These are phyloP conservation scores for Striga hermonthica DNA, from an alignment of 305 asterid genomes.

Conservation along the genomic window DNA sequence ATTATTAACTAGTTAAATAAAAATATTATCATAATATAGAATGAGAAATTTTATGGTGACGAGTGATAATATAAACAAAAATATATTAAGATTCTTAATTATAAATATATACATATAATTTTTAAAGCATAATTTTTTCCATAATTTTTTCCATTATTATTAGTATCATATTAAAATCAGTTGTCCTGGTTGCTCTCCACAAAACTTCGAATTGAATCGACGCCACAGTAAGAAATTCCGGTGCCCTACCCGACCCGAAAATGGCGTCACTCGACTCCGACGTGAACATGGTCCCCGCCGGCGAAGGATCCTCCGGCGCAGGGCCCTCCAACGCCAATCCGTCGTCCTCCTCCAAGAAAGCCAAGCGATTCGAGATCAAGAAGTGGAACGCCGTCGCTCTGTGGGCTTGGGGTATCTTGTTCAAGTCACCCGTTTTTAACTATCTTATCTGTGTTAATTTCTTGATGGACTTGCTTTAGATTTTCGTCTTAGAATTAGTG, in stretches of 20 bases:
- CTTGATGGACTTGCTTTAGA: neutral
- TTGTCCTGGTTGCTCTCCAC: neutral
- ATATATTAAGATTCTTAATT: too few species aligned
- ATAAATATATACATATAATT: too few species aligned
- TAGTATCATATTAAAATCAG: too few species aligned
- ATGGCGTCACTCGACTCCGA: slow-evolving; percentile 53
- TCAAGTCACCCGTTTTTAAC: slow-evolving; percentile 13
- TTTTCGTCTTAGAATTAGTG: neutral
- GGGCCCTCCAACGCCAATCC: slow-evolving; percentile 44
- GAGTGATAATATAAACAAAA: too few species aligned
- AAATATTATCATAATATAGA: too few species aligned
- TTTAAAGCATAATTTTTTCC: too few species aligned
- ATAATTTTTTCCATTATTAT: too few species aligned
- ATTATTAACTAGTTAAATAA: too few species aligned
- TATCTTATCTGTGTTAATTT: neutral
- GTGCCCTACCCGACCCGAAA: slow-evolving; percentile 6
- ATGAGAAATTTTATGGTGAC: too few species aligned
- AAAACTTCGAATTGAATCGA: neutral
- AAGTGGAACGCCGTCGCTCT: slow-evolving; percentile 89
- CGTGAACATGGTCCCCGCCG: slow-evolving; percentile 56
- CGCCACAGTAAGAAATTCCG: neutral
- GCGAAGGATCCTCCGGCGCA: slow-evolving; percentile 53
- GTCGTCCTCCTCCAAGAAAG: slow-evolving; percentile 49
- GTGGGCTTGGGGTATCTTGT: slow-evolving; percentile 78
- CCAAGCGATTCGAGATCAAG: slow-evolving; percentile 72